Evolutionary conservation across 2,329 filamentous ascomycete species (phyloP), one percentile per base, ranked within the genome.

Genomic region (Aspergillus amoenus): DNA sequence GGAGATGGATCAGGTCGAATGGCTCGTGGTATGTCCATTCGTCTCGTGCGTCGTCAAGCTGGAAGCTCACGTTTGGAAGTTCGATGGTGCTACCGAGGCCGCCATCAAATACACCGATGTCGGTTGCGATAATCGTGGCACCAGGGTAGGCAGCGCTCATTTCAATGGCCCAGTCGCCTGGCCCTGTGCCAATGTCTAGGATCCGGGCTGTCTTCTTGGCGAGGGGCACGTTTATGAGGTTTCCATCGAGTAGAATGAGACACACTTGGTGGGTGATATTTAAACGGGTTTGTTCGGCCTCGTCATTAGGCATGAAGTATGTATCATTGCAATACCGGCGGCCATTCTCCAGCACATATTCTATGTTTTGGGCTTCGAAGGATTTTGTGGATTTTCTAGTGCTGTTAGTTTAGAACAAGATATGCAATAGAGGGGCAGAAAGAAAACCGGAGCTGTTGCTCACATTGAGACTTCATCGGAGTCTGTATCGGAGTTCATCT

Each of bases 261-360:
- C 84, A 88, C 46, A 88, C 82, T 66, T 88, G 84, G 62, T 89
- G 85, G 40, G 84, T 76, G 52, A 89, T 77, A 57, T 82, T 81
- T 50, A 87, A 70, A 42, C 86, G 83, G 45, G 84, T 83, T 69
- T 88, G 84, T 66, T 89, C 86, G 45, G 79, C 73, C 45, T 87
- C 83, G 64, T 88, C 86, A 68, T 87, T 88, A 13, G 86, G 86
- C 80, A 88, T 86, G 68, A 79, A 85, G 66, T 88, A 88, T 34
- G 79, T 78, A 34, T 82, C 77, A 65, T 86, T 86, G 67, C 85
- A 87, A 62, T 87, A 82, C 24, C 73, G 80, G 21, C 86, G 82
- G 43, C 80, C 84, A 71, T 88, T 82, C 60, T 88, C 84, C 59
- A 82, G 75, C 54, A 83, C 76, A 61, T 83, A 82, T 66, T 85